Percentiles rank a stretch among this genome's conserved stretches.
Evolutionary conservation across 441 rosid species (phyloP).

Genomic region (Croton laevigatus): DNA sequence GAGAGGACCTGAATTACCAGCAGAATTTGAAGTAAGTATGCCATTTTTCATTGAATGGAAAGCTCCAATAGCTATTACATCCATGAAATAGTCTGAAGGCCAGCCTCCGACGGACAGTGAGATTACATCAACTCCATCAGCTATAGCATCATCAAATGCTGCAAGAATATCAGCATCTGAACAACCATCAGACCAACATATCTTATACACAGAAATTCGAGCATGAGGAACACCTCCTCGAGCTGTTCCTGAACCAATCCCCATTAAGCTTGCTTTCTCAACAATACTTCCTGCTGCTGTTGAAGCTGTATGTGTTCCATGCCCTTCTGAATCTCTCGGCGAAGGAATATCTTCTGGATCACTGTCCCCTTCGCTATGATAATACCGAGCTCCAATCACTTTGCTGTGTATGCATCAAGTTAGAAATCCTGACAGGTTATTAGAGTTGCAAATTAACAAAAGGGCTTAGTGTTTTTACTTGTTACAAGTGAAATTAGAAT

Average conservation of each 20-base stretch:
- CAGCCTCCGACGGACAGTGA: slow-evolving; percentile 69
- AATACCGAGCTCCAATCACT: slow-evolving; percentile 68
- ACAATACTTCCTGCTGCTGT: slow-evolving; percentile 68
- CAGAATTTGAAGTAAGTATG: slow-evolving; percentile 67
- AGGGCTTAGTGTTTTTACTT: slow-evolving; percentile 32
- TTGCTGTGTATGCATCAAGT: slow-evolving; percentile 30
- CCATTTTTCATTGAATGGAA: slow-evolving; percentile 68
- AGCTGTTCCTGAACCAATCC: slow-evolving; percentile 38
- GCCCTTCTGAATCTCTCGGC: slow-evolving; percentile 72
- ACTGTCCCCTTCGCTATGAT: slow-evolving; percentile 40
- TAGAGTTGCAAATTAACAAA: background rate
- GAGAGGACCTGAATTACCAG: slow-evolving; percentile 75
- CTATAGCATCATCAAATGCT: slow-evolving; percentile 77
- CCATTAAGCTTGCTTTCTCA: slow-evolving; percentile 44
- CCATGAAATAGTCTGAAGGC: slow-evolving; percentile 51
- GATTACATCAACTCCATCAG: slow-evolving; percentile 73
- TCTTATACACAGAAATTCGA: slow-evolving; percentile 72
- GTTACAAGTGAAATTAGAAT: slow-evolving; percentile 54
- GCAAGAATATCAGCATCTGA: slow-evolving; percentile 79
- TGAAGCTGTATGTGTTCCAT: slow-evolving; percentile 80
- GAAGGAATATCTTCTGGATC: slow-evolving; percentile 23
- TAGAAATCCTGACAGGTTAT: background rate
- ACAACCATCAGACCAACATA: slow-evolving; percentile 67
- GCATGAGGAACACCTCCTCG: slow-evolving; percentile 71
- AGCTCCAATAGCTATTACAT: slow-evolving; percentile 74